Conservation (phyloP, 257 asterid genomes). For the Asclepias syriaca region DNA sequence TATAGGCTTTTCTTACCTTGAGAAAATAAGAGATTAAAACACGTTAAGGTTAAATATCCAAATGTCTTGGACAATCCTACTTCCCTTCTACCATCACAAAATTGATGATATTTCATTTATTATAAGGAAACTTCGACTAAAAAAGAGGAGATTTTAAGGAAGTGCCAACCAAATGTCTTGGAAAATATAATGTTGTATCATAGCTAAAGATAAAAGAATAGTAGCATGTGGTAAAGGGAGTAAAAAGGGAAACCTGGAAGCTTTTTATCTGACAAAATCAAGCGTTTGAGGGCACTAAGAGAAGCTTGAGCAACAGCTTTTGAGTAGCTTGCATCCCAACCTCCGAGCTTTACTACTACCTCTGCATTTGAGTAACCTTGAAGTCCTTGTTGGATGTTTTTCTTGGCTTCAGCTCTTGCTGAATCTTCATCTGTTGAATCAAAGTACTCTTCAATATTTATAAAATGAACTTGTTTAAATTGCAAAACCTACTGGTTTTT, state of each 20-base stretch:
- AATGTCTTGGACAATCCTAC: background rate
- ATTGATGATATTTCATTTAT: background rate
- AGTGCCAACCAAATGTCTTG: background rate
- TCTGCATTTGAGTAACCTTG: conserved; percentile 72
- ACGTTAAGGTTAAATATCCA: background rate
- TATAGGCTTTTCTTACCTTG: conserved; percentile 77
- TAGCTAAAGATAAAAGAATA: background rate
- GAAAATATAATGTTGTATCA: background rate
- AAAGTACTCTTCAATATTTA: background rate
- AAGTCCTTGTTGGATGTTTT: conserved; percentile 38
- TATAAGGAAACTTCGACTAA: background rate
- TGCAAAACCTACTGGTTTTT: background rate
- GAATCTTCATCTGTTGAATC: conserved; percentile 56
- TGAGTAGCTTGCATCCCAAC: conserved; percentile 69
- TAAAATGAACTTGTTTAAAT: background rate
- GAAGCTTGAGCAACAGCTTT: conserved; percentile 76
- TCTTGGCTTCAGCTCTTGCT: conserved; percentile 71
- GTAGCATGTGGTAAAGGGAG: background rate
- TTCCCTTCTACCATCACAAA: background rate
- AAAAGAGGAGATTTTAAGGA: background rate
- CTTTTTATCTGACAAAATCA: conserved; percentile 63
- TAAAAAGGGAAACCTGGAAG: conserved; percentile 54
- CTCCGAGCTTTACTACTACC: conserved; percentile 70
- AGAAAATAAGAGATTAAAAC: conserved; percentile 2
- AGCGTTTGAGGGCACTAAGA: conserved; percentile 74